Base-by-base conservation (phyloP, 768 basidiomycete species). In the Imleria badia region DNA sequence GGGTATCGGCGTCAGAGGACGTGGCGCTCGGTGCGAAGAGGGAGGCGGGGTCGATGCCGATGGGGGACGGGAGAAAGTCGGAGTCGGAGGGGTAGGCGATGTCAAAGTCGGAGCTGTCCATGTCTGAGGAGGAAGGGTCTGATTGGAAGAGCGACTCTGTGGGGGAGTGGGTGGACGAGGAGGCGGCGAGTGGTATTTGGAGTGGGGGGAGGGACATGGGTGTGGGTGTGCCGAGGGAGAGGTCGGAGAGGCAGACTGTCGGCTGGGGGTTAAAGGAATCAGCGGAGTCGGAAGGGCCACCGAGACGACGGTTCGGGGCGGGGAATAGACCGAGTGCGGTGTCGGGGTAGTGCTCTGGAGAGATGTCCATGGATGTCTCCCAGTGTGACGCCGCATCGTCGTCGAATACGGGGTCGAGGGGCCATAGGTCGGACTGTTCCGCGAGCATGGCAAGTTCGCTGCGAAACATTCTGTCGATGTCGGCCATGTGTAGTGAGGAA, bases 161-260 rank as follows among this genome's bases (percentile, higher is more conserved):
- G 31, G 56, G 38, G n/a, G 60, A 31, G 19, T 42, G 38, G 10
- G 30, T n/a, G 29, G 40, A 39, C 14, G 54, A 14, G 35, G 55
- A 43, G 13, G 23, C 12, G 23, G 46, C 15, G 30, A 19, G 23
- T 30, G 62, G 56, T 56, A 60, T 56, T 9, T 48, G 41, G 35
- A 45, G 6, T 4, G 45, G 31, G 17, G 31, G 19, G 35, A 10
- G 1, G 17, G 26, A 5, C 19, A 38, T 20, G 19, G 52, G n/a
- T 3, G 47, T 13, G 15, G 43, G 42, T 0, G 20, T 19, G 15
- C 34, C 6, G n/a, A 59, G 36, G 36, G 54, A 35, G 33, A 72
- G 29, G 15, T 69, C 70, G 6, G 68, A 48, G 46, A 60, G 64
- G 26, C 49, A 60, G 0, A 72, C 65, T 30, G 68, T 69, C 10